Conservation (phyloP, 352 stramenopile species). For the Phytophthora macrochlamydospora region DNA sequence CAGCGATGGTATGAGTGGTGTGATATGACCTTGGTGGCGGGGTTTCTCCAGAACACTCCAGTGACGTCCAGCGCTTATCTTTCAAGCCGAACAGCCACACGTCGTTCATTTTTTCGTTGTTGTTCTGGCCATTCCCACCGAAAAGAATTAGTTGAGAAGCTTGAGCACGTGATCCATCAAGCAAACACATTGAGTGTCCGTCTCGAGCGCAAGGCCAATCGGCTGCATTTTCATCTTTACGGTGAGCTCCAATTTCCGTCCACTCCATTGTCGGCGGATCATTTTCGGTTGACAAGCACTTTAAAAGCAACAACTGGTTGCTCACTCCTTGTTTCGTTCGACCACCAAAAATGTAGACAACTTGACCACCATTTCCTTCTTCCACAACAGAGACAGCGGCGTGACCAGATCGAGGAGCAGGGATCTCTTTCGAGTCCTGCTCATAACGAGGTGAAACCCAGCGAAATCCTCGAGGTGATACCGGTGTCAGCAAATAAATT, state of each 20-base stretch:
- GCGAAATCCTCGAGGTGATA: constrained; percentile 15
- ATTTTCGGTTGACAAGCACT: constrained; percentile 3
- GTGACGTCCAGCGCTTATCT: constrained; percentile 37
- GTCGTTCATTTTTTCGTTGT: constrained; percentile 72
- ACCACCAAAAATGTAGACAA: constrained; percentile 61
- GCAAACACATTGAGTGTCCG: constrained; percentile 62
- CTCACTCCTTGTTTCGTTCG: constrained; percentile 68
- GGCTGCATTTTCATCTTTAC: neutral
- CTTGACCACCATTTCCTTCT: constrained; percentile 2
- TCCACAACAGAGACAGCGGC: constrained; percentile 36
- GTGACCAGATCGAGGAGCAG: constrained; percentile 57
- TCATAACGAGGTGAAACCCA: constrained; percentile 34
- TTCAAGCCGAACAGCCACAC: constrained; percentile 63
- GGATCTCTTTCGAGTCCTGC: constrained; percentile 18
- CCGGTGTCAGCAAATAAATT: constrained; percentile 41
- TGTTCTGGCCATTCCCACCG: constrained; percentile 75
- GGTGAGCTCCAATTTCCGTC: constrained; percentile 19
- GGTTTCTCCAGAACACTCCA: constrained; percentile 47
- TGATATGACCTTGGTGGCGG: constrained; percentile 70
- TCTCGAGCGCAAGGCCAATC: constrained; percentile 54
- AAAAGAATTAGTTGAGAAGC: constrained; percentile 52
- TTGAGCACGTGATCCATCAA: constrained; percentile 7
- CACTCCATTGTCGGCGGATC: constrained; percentile 22
- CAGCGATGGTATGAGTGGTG: constrained; percentile 52
- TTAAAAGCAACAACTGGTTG: constrained; percentile 46